phyloP scores from a whole-genome alignment of 768 basidiomycete genomes.

The Psilocybe cubensis region DNA sequence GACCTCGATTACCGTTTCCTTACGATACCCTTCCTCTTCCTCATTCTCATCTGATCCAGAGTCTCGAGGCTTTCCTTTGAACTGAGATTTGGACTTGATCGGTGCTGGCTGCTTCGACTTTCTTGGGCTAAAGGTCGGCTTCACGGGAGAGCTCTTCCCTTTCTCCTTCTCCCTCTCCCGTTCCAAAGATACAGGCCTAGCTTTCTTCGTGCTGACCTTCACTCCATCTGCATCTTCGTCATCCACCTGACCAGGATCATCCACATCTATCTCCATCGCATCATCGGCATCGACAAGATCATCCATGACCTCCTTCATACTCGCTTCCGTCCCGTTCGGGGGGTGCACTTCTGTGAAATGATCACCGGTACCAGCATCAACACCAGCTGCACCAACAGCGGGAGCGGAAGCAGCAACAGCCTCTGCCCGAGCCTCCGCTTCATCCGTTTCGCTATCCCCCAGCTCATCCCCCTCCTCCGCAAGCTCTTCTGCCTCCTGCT shows the following conservation, averaged over 20 bases:
- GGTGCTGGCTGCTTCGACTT: background rate
- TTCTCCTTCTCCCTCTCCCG: background rate
- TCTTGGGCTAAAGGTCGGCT: background rate
- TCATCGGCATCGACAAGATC: slow-evolving; percentile 8
- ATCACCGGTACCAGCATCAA: background rate
- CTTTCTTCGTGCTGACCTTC: background rate
- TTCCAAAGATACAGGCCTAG: background rate
- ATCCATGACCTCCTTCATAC: slow-evolving; percentile 27
- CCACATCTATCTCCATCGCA: slow-evolving; percentile 10
- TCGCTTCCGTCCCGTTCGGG: slow-evolving; percentile 33
- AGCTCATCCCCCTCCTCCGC: slow-evolving; percentile 2
- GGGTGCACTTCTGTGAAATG: slow-evolving; percentile 10
- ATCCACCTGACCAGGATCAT: slow-evolving; percentile 7
- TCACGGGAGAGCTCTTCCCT: background rate
- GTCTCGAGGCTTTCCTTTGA: background rate
- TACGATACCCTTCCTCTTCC: slow-evolving; percentile 10
- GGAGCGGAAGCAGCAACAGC: background rate
- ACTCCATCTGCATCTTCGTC: too few species aligned
- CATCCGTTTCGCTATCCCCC: slow-evolving; percentile 7
- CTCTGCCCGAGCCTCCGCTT: slow-evolving; percentile 1
- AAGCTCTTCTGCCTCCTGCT: slow-evolving; percentile 19
- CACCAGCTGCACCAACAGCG: background rate
- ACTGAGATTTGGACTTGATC: too few species aligned
- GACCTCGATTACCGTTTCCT: slow-evolving; percentile 13
- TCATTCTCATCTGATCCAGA: background rate